These are phyloP conservation scores for Pistacia vera DNA, from an alignment of 345 rosid species.

Conservation along the genomic window DNA sequence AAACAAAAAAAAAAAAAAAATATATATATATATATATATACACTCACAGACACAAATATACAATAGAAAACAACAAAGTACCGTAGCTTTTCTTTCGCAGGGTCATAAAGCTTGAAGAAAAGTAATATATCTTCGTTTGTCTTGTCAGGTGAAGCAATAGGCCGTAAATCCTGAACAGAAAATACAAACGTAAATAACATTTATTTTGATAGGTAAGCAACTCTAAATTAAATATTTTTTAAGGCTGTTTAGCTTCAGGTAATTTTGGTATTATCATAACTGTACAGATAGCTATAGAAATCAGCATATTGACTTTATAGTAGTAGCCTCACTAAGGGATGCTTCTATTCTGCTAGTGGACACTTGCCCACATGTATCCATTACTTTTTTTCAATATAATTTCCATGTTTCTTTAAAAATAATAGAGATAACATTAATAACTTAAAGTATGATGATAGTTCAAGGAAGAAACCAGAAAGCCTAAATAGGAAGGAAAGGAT, in stretches of 20 bases:
- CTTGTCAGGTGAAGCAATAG: conserved; percentile 57
- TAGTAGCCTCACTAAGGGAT: too few relatives aligned
- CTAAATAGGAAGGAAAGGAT: conserved; percentile 12
- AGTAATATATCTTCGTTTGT: conserved; percentile 68
- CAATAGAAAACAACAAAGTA: conserved; percentile 21
- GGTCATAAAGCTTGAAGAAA: conserved; percentile 77
- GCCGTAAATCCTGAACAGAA: conserved; percentile 51
- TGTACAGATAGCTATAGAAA: too few relatives aligned
- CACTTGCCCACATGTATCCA: background rate
- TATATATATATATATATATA: background rate
- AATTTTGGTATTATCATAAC: too few relatives aligned
- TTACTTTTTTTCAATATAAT: too few relatives aligned
- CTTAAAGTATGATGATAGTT: background rate
- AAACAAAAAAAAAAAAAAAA: background rate
- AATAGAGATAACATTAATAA: too few relatives aligned
- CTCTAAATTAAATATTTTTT: too few relatives aligned
- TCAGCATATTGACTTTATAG: too few relatives aligned
- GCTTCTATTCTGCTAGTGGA: background rate
- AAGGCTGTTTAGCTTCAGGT: too few relatives aligned
- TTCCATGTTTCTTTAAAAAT: background rate
- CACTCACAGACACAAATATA: background rate
- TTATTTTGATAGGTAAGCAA: background rate
- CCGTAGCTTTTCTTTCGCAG: conserved; percentile 63
- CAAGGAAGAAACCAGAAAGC: background rate
- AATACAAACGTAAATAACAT: conserved; percentile 12